Evolutionary conservation across 371 early-diverging fungal species (phyloP).

Genomic region (Dinochytrium kinnereticum): DNA sequence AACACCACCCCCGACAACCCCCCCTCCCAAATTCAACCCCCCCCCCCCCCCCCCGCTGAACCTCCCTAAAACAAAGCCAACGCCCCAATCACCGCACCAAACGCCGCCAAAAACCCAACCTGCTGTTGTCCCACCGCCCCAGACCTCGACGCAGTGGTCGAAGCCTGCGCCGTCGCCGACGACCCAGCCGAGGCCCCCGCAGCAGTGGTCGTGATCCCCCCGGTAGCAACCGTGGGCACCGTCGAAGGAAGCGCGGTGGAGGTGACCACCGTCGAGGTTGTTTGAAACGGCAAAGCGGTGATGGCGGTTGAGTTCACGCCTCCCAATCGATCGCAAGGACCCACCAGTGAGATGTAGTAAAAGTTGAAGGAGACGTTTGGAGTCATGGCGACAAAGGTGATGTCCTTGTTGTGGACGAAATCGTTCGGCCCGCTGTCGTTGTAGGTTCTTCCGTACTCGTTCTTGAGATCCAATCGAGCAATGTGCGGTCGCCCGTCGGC

Average conservation of each 20-base stretch:
- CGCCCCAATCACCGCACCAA: slow-evolving; percentile 11
- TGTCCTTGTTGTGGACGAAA: slow-evolving; percentile 17
- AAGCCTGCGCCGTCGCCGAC: not conserved
- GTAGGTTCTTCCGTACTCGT: not conserved
- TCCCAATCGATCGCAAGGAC: not conserved
- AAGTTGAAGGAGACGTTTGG: not conserved
- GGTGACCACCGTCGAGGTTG: not conserved
- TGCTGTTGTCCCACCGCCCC: not conserved
- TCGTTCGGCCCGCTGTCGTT: slow-evolving; percentile 2
- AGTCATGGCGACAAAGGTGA: slow-evolving; percentile 10
- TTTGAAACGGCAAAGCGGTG: not conserved
- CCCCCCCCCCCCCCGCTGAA: too few species aligned
- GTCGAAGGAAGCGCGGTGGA: not conserved
- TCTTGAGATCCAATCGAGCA: not conserved
- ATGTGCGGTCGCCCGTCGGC: slow-evolving; percentile 9
- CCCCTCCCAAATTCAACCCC: too few species aligned
- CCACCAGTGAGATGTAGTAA: slow-evolving; percentile 9
- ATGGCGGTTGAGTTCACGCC: slow-evolving; percentile 7
- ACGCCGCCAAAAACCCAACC: not conserved
- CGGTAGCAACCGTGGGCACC: not conserved
- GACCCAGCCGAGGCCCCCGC: not conserved
- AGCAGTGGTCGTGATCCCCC: not conserved
- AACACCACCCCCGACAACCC: too few species aligned
- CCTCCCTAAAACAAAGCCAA: slow-evolving; percentile 11
- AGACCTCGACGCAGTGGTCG: not conserved